phyloP scores from a whole-genome alignment of 176 grass and related monocot genomes.

The Avena atlantica region DNA sequence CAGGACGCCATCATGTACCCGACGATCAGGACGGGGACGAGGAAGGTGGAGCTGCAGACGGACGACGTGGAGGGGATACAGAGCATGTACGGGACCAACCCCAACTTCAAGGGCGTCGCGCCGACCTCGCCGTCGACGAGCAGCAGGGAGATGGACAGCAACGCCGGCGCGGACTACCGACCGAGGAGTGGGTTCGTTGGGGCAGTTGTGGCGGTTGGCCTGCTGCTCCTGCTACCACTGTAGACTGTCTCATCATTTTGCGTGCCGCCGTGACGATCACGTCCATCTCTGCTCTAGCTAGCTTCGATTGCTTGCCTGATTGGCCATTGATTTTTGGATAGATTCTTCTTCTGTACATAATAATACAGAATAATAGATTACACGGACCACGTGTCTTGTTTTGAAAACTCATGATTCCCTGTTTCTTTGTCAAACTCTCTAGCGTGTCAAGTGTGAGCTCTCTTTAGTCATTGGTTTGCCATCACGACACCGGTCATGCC shows the following conservation, averaged over 20 bases:
- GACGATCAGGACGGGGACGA: constrained; percentile 65
- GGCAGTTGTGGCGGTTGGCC: constrained; percentile 48
- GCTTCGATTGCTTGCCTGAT: constrained; percentile 3
- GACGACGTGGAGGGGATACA: constrained; percentile 89
- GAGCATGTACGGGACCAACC: constrained; percentile 87
- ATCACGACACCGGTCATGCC: not conserved
- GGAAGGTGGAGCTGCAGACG: constrained; percentile 70
- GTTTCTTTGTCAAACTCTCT: not conserved
- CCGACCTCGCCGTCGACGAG: constrained; percentile 57
- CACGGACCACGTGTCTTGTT: not conserved
- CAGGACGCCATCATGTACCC: constrained; percentile 89
- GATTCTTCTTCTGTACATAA: constrained; percentile 56
- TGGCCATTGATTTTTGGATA: constrained; percentile 31
- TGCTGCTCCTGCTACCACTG: constrained; percentile 39
- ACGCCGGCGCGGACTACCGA: not conserved
- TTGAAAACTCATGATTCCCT: not conserved
- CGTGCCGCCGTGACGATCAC: constrained; percentile 17
- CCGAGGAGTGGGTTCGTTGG: constrained; percentile 28
- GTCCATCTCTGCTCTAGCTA: not conserved
- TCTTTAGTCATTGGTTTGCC: not conserved
- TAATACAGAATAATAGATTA: constrained; percentile 1
- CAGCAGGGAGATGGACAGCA: constrained; percentile 69
- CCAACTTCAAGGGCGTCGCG: constrained; percentile 63
- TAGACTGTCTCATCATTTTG: not conserved
- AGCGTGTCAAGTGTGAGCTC: not conserved